phyloP scores from a whole-genome alignment of 2,329 filamentous ascomycete species.

The Beauveria varroae region DNA sequence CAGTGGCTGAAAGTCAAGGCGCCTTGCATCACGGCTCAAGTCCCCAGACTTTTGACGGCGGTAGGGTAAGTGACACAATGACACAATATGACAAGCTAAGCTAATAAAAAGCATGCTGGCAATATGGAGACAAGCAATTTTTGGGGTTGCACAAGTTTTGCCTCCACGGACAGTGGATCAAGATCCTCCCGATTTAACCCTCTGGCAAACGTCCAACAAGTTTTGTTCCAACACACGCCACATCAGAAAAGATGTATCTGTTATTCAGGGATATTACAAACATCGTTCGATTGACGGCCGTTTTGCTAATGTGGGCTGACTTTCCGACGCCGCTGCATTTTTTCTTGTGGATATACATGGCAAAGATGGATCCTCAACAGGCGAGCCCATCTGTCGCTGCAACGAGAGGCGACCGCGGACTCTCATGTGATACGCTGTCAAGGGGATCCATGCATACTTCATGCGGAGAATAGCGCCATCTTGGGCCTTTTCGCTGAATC shows the following conservation, averaged over 20 bases:
- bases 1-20: background rate
- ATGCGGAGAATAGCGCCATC: background rate
- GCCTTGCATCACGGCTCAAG: background rate
- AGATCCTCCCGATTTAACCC: conserved; percentile 4
- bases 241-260: background rate
- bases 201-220: background rate
- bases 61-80: background rate
- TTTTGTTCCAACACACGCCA: background rate
- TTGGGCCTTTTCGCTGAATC: background rate
- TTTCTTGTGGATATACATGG: conserved; percentile 1
- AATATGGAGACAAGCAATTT: background rate
- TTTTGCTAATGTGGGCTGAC: conserved; percentile 10
- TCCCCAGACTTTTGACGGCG: background rate
- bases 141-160: background rate
- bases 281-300: background rate
- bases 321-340: background rate
- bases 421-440: background rate
- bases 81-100: background rate
- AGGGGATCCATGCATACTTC: background rate
- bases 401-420: background rate
- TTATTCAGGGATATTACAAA: background rate
- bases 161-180: conserved; percentile 9
- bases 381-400: background rate
- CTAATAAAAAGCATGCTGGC: background rate
- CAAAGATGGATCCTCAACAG: background rate